A percentile compares a stretch with the other conserved stretches of the same genome.
Evolutionary conservation across 768 basidiomycete species (phyloP).

Genomic region (Termitomyces sp.): DNA sequence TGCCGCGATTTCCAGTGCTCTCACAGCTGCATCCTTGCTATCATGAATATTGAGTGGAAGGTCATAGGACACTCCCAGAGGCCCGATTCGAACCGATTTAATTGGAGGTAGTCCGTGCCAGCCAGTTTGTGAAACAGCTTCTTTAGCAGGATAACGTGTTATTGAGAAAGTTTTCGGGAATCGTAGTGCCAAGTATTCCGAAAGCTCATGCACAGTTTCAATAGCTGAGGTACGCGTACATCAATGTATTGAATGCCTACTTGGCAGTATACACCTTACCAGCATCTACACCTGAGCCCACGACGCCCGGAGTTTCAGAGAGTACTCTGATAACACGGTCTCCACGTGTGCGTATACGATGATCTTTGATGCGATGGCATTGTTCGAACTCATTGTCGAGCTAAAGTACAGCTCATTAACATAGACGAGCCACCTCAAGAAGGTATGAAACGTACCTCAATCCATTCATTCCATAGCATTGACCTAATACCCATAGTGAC

Average conservation of each 20-base stretch:
- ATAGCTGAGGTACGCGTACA: constrained; percentile 32
- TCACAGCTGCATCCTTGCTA: constrained; percentile 31
- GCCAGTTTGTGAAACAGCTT: constrained; percentile 21
- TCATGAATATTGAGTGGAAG: constrained; percentile 35
- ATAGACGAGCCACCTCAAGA: neutral
- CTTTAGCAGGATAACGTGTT: constrained; percentile 30
- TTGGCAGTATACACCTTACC: constrained; percentile 20
- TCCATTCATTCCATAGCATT: constrained; percentile 71
- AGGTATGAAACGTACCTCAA: constrained; percentile 42
- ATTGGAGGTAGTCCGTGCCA: constrained; percentile 46
- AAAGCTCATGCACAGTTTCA: constrained; percentile 63
- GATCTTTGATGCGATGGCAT: constrained; percentile 53
- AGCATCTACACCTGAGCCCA: constrained; percentile 30
- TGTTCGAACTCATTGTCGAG: constrained; percentile 51
- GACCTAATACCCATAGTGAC: constrained; percentile 19
- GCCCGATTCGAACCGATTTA: constrained; percentile 43
- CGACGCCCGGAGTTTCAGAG: constrained; percentile 36
- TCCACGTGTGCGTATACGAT: constrained; percentile 48
- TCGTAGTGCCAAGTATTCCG: constrained; percentile 58
- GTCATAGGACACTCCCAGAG: constrained; percentile 42
- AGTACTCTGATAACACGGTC: constrained; percentile 42
- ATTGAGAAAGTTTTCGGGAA: constrained; percentile 55
- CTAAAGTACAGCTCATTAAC: constrained; percentile 21
- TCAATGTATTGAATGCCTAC: neutral
- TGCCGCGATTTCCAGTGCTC: constrained; percentile 57